These are phyloP conservation scores for Penicillium sp. DNA, from an alignment of 2,329 filamentous ascomycete species.

Conservation along the genomic window DNA sequence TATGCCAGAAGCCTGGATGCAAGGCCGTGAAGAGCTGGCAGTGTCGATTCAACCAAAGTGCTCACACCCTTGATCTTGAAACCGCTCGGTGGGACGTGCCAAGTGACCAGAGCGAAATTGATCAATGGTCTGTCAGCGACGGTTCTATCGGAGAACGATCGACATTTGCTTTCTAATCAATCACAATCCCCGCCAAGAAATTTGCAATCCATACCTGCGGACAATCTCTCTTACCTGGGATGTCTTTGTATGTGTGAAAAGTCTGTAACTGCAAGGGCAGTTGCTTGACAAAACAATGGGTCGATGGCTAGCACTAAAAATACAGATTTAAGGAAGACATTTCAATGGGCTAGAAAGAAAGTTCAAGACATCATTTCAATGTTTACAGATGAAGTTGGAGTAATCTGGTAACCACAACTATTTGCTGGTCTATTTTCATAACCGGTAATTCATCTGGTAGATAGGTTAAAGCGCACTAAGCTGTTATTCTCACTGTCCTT, in stretches of 20 bases:
- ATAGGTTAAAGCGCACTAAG: not conserved
- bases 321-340: not conserved
- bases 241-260: constrained; percentile 15
- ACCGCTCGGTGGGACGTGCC: constrained; percentile 27
- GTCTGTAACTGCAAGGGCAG: not conserved
- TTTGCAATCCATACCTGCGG: constrained; percentile 2
- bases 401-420: not conserved
- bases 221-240: constrained; percentile 3
- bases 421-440: not conserved
- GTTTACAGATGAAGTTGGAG: not conserved
- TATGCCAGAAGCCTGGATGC: constrained; percentile 37
- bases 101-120: constrained; percentile 19
- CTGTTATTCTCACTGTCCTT: not conserved
- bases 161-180: constrained; percentile 2
- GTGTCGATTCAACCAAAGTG: constrained; percentile 31
- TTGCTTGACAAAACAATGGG: not conserved
- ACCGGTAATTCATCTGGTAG: not conserved
- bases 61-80: constrained; percentile 29
- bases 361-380: not conserved
- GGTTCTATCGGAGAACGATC: constrained; percentile 15
- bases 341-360: constrained; percentile 3
- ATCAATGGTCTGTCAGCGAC: constrained; percentile 19
- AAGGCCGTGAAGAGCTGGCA: constrained; percentile 31
- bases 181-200: not conserved
- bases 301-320: not conserved